Conservation (phyloP, 257 asterid species). For the Voacanga thouarsii region DNA sequence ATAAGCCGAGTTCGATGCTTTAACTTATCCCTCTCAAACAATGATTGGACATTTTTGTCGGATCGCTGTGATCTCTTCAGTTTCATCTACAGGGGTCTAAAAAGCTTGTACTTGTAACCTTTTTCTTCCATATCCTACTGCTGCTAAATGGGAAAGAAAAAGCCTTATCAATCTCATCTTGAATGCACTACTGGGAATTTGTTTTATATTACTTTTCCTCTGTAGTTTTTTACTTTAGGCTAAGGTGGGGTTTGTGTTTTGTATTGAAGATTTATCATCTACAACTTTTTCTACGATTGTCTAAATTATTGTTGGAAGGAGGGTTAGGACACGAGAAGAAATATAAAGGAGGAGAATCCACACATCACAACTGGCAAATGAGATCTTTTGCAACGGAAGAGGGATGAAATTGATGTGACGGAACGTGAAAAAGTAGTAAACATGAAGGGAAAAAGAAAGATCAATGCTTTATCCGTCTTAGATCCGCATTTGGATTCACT, state of each 20-base stretch:
- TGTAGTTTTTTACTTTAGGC: neutral
- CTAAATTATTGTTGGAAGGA: neutral
- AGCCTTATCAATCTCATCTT: neutral
- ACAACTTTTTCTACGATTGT: neutral
- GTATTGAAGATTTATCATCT: neutral
- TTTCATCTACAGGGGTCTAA: neutral
- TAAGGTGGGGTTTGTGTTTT: neutral
- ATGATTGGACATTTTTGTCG: neutral
- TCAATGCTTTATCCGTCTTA: neutral
- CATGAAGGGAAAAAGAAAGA: neutral
- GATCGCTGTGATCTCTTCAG: neutral
- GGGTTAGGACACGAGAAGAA: neutral
- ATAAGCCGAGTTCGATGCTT: neutral
- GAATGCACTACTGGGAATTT: neutral
- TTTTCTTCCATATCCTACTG: neutral
- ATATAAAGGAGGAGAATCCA: neutral
- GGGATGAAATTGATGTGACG: conserved; percentile 4
- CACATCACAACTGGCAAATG: neutral
- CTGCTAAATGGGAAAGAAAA: neutral
- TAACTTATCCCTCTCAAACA: neutral
- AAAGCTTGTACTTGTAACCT: neutral
- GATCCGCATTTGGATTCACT: neutral
- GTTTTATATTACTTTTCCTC: neutral
- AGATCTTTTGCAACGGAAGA: neutral
- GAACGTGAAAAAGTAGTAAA: neutral